Conservation (phyloP, 371 early-diverging fungal genomes). For the Mycotypha africana region DNA sequence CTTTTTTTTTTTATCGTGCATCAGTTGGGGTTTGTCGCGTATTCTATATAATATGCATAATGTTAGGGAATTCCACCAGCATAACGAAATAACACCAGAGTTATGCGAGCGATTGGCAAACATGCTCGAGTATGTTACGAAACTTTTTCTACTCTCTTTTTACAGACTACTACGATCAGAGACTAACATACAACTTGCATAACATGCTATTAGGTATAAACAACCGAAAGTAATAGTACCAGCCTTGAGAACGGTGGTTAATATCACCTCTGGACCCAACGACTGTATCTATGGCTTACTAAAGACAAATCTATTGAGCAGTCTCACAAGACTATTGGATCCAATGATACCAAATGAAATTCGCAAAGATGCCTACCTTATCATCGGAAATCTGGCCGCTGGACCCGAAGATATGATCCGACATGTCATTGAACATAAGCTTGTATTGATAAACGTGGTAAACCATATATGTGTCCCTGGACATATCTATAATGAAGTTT, state of each 20-base stretch:
- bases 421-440: slow-evolving; percentile 27
- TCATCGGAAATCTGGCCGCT: slow-evolving; percentile 52
- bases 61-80: slow-evolving; percentile 21
- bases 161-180: not conserved
- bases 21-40: slow-evolving; percentile 54
- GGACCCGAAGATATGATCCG: slow-evolving; percentile 39
- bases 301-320: slow-evolving; percentile 27
- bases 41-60: slow-evolving; percentile 55
- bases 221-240: slow-evolving; percentile 16
- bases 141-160: too few relatives aligned
- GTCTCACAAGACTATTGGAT: slow-evolving; percentile 15
- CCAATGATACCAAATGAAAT: slow-evolving; percentile 16
- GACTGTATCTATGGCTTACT: slow-evolving; percentile 31
- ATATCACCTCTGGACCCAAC: slow-evolving; percentile 53
- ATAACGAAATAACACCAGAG: slow-evolving; percentile 9
- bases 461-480: slow-evolving; percentile 31
- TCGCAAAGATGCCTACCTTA: slow-evolving; percentile 46
- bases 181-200: not conserved
- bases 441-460: slow-evolving; percentile 34
- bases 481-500: slow-evolving; percentile 7
- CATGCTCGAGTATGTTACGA: slow-evolving; percentile 24
- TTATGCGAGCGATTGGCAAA: slow-evolving; percentile 20
- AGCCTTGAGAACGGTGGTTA: slow-evolving; percentile 42
- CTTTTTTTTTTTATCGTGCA: not conserved
- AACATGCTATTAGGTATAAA: too few relatives aligned